A percentile compares a stretch with the other conserved stretches of the same genome.
Evolutionary conservation across 257 asterid genomes (phyloP).

Genomic region (Nicotiana sylvestris): DNA sequence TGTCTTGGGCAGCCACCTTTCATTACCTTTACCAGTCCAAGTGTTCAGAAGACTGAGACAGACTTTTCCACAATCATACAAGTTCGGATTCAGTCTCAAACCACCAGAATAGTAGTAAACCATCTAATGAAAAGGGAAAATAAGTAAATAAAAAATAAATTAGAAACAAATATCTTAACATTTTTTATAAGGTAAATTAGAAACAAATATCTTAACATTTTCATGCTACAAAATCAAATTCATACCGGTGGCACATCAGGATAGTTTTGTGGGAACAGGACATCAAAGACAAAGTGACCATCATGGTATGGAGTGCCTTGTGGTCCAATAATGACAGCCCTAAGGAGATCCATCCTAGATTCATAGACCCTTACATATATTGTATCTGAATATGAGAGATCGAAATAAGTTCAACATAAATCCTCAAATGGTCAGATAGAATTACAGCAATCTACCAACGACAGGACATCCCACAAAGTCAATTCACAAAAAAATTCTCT

Average conservation of each 20-base stretch:
- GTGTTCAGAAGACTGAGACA: constrained; percentile 59
- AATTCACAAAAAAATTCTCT: neutral
- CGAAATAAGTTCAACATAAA: neutral
- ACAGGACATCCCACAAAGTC: neutral
- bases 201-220: neutral
- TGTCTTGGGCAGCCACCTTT: constrained; percentile 44
- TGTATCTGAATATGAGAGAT: constrained; percentile 27
- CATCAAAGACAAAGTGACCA: constrained; percentile 51
- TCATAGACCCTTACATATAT: constrained; percentile 49
- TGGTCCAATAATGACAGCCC: constrained; percentile 56
- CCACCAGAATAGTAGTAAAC: constrained; percentile 55
- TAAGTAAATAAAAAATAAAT: neutral
- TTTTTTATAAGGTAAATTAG: too few relatives aligned
- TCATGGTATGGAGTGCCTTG: constrained; percentile 64
- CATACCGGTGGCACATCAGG: constrained; percentile 50
- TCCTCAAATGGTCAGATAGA: neutral
- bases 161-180: neutral
- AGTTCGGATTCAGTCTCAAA: constrained; percentile 48
- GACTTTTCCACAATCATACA: constrained; percentile 59
- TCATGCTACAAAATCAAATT: constrained; percentile 3
- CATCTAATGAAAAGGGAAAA: constrained; percentile 26
- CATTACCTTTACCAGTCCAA: constrained; percentile 47
- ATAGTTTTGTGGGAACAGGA: constrained; percentile 40
- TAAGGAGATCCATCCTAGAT: constrained; percentile 55
- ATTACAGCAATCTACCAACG: neutral